Conservation (phyloP, 495 filamentous ascomycete species). For the Aspergillus wentii region DNA sequence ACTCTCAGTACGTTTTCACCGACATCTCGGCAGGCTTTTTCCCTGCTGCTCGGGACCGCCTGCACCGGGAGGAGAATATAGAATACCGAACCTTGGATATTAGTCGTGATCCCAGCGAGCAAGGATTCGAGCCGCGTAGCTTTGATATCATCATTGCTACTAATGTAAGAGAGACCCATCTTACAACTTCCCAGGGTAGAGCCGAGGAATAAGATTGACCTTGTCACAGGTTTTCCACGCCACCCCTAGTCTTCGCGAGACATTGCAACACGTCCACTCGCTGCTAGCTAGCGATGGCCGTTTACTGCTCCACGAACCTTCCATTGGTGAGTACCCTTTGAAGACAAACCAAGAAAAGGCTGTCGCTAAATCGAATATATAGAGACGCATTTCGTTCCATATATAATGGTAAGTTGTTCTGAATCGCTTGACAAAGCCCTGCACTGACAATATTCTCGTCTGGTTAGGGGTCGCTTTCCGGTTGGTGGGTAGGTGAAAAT, state of each 20-base stretch:
- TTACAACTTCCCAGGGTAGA: too few species aligned
- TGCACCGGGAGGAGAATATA: constrained; percentile 30
- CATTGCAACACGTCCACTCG: constrained; percentile 29
- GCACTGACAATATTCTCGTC: constrained; percentile 6
- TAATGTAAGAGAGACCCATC: too few species aligned
- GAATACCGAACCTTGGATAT: constrained; percentile 39
- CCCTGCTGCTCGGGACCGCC: constrained; percentile 33
- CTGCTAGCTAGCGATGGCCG: constrained; percentile 18
- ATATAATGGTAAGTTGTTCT: too few species aligned
- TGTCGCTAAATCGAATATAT: too few species aligned
- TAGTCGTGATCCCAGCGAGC: constrained; percentile 32
- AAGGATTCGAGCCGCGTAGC: constrained; percentile 37
- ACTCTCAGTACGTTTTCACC: constrained; percentile 19
- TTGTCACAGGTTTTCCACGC: too few species aligned
- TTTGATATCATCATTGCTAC: constrained; percentile 50
- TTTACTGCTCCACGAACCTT: constrained; percentile 23
- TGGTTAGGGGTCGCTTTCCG: constrained; percentile 16
- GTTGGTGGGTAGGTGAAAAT: constrained; percentile 34
- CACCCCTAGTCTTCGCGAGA: constrained; percentile 25
- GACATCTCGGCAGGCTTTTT: constrained; percentile 43
- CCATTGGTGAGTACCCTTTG: too few species aligned
- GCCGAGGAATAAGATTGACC: too few species aligned
- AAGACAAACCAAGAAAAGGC: too few species aligned
- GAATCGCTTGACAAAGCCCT: constrained; percentile 9
- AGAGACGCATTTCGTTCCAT: too few species aligned